Evolutionary conservation across 805 yeast genomes (phyloP).

Genomic region (Candida rishiriensis): DNA sequence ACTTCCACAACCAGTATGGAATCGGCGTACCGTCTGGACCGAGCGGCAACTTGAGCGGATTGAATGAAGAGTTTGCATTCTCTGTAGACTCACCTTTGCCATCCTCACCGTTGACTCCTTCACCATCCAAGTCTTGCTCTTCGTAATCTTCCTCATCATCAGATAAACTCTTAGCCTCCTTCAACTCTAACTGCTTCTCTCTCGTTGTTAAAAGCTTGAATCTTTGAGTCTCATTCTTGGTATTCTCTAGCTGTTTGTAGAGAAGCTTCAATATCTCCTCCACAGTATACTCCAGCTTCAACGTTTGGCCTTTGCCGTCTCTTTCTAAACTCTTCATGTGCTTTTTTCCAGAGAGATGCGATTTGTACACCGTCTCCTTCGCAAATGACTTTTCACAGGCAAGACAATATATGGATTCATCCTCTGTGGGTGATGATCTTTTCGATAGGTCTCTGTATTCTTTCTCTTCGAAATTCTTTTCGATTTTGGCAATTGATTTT

Average conservation of each 20-base stretch:
- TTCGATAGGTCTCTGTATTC: slow-evolving; percentile 1
- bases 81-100: slow-evolving; percentile 17
- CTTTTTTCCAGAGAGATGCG: slow-evolving; percentile 71
- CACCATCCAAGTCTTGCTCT: slow-evolving; percentile 23
- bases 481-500: slow-evolving; percentile 23
- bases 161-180: slow-evolving; percentile 29
- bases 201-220: slow-evolving; percentile 62
- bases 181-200: slow-evolving; percentile 56
- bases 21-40: slow-evolving; percentile 91
- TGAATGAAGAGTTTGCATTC: slow-evolving; percentile 27
- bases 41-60: slow-evolving; percentile 61
- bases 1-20: slow-evolving; percentile 88
- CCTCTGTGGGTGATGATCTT: slow-evolving; percentile 8
- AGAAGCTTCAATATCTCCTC: slow-evolving; percentile 35
- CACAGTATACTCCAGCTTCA: slow-evolving; percentile 34
- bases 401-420: slow-evolving; percentile 45
- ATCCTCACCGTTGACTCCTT: slow-evolving; percentile 24
- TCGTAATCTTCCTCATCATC: slow-evolving; percentile 29
- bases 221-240: slow-evolving; percentile 63
- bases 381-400: slow-evolving; percentile 63
- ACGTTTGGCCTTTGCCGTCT: slow-evolving; percentile 2
- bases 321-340: slow-evolving; percentile 50
- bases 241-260: slow-evolving; percentile 37
- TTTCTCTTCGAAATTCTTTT: slow-evolving; percentile 9
- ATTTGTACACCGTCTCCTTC: slow-evolving; percentile 58